Evolutionary conservation across 768 basidiomycete species (phyloP), one percentile per base, ranked within the genome.

Genomic region (Chiua virens): DNA sequence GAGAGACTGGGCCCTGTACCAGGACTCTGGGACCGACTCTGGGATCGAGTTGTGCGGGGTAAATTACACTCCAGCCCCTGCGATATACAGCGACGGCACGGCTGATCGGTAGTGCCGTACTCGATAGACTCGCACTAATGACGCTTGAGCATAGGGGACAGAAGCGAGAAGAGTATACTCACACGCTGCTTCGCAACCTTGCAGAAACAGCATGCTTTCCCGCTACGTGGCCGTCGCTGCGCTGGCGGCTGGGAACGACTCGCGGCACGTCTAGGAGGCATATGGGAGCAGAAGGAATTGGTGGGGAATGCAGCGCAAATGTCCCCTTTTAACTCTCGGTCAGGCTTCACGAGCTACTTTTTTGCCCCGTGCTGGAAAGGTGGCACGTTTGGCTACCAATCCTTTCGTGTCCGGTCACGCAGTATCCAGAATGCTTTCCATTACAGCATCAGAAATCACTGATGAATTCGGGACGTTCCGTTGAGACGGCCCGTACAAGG

Each of bases 21-120:
- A 40, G 63, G 64, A 45, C 64, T 66, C 52, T 54, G 55, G 20
- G 63, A 66, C 32, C 55, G 64, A 45, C 64, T 66, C 52, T 54
- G 55, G 20, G 63, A 66, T 32, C 52, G 61, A 34, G 55, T 35
- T 17, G 4, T 37, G n/a, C 46, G 53, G 27, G 53, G 3, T 11
- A 67, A 38, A 32, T 15, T 47, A 25, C 65, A 67, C 0, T 49
- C 36, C 9, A 58, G 8, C 20, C 22, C 22, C 14, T 54, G 55
- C 30, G 1, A 37, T 42, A 54, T 39, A 53, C 65, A 67, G 25
- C 63, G 63, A 50, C 51, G 42, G 28, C 65, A 67, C 34, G 63
- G 53, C 5, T 42, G 49, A 54, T 62, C 53, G 20, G 36, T 42
- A 21, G 21, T 47, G 18, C 55, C 60, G 10, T 52, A 68, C 20